phyloP scores from a whole-genome alignment of 2,329 filamentous ascomycete species.

The Talaromyces piceae region DNA sequence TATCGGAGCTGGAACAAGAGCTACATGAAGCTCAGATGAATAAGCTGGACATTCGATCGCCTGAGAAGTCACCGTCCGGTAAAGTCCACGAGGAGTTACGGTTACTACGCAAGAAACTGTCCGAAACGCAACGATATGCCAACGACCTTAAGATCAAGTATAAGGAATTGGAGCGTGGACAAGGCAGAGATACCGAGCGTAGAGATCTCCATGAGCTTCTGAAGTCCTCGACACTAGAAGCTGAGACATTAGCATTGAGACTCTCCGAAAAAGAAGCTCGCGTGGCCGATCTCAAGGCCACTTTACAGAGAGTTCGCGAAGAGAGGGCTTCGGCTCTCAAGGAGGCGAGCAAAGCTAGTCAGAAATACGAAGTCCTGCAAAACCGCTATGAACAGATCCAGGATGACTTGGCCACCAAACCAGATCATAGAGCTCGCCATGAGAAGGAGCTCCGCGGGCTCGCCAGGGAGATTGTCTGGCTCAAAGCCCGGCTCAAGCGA shows the following conservation, averaged over 20 bases:
- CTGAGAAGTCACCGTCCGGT: conserved; percentile 43
- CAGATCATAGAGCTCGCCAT: conserved; percentile 39
- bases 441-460: conserved; percentile 70
- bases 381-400: conserved; percentile 57
- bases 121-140: conserved; percentile 52
- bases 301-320: conserved; percentile 56
- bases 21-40: conserved; percentile 53
- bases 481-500: conserved; percentile 71
- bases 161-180: conserved; percentile 45
- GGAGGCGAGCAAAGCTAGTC: conserved; percentile 32
- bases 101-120: conserved; percentile 54
- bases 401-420: conserved; percentile 36
- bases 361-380: conserved; percentile 41
- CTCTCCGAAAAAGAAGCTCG: conserved; percentile 61
- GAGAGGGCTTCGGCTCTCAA: conserved; percentile 37
- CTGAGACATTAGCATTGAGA: conserved; percentile 64
- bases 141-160: conserved; percentile 49
- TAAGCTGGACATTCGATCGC: conserved; percentile 47
- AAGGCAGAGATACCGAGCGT: conserved; percentile 36
- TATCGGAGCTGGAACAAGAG: conserved; percentile 60
- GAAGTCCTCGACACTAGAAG: conserved; percentile 41
- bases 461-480: conserved; percentile 82
- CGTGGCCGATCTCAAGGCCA: conserved; percentile 48
- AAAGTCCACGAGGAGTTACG: conserved; percentile 47
- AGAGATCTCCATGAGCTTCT: conserved; percentile 40